A percentile compares a stretch with the other conserved stretches of the same genome.
Evolutionary conservation across 495 filamentous ascomycete genomes (phyloP).

Genomic region (Aspergillus olivimuriae): DNA sequence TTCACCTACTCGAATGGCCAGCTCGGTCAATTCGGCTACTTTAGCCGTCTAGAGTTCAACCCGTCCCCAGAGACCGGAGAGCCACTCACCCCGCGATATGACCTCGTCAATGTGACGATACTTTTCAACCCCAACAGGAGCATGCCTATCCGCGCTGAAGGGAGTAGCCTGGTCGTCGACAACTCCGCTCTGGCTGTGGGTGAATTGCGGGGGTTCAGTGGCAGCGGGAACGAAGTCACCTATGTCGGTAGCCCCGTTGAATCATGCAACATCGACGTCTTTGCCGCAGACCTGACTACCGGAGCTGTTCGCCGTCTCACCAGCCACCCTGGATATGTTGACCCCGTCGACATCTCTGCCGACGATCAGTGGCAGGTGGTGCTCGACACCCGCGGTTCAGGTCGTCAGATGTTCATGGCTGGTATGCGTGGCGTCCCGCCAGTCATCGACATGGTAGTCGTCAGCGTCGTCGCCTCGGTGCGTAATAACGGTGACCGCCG

Average conservation of each 20-base stretch:
- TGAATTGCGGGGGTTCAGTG: conserved; percentile 19
- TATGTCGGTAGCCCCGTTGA: conserved; percentile 17
- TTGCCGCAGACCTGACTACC: conserved; percentile 16
- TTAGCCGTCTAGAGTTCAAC: conserved; percentile 19
- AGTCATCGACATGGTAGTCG: conserved; percentile 12
- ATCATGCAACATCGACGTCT: conserved; percentile 20
- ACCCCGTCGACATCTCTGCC: conserved; percentile 17
- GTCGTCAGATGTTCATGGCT: conserved; percentile 19
- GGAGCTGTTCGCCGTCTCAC: conserved; percentile 18
- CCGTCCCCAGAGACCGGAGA: conserved; percentile 7
- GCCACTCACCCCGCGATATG: conserved; percentile 13
- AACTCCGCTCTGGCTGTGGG: conserved; percentile 14
- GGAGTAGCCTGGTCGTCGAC: conserved; percentile 9
- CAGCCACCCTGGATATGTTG: conserved; percentile 19
- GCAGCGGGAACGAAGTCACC: conserved; percentile 13
- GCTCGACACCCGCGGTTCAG: conserved; percentile 16
- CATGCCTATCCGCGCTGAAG: conserved; percentile 1
- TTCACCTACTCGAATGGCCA: conserved; percentile 7
- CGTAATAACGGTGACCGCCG: conserved; percentile 19
- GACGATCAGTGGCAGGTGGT: conserved; percentile 18
- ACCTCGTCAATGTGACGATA: conserved; percentile 15
- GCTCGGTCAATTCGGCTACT: conserved; percentile 14
- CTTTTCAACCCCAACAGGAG: neutral
- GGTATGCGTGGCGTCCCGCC: conserved; percentile 18
- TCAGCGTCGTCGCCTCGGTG: conserved; percentile 10